Conservation (phyloP, 257 asterid species). For the Solanum pennellii region DNA sequence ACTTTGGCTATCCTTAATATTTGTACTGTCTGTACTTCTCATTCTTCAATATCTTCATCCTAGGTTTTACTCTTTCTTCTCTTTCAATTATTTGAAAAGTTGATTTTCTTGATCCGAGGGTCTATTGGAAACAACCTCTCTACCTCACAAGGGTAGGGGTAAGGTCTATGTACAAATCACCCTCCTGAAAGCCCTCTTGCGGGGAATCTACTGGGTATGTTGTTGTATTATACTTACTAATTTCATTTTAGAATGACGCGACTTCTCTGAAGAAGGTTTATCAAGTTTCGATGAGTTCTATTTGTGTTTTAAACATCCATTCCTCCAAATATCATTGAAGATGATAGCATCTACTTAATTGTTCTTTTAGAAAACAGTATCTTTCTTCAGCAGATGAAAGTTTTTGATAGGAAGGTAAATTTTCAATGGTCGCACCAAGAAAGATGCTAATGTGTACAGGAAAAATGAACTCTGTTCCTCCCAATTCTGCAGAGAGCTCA, state of each 20-base stretch:
- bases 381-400: background rate
- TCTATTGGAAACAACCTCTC: background rate
- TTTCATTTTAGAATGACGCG: background rate
- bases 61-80: background rate
- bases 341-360: background rate
- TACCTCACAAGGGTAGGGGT: background rate
- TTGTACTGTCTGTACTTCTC: background rate
- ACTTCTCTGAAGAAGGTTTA: background rate
- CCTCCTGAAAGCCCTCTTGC: background rate
- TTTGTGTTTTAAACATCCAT: background rate
- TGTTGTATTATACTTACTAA: background rate
- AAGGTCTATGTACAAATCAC: background rate
- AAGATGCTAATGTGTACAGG: background rate
- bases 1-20: background rate
- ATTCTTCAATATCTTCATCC: background rate
- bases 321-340: background rate
- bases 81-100: background rate
- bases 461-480: background rate
- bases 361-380: background rate
- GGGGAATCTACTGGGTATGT: background rate
- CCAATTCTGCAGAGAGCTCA: background rate
- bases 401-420: background rate
- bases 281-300: background rate
- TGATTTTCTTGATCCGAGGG: background rate
- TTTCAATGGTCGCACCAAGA: background rate